Evolutionary conservation across 169 alveolate species (phyloP).

Genomic region (Eimeria sp.): DNA sequence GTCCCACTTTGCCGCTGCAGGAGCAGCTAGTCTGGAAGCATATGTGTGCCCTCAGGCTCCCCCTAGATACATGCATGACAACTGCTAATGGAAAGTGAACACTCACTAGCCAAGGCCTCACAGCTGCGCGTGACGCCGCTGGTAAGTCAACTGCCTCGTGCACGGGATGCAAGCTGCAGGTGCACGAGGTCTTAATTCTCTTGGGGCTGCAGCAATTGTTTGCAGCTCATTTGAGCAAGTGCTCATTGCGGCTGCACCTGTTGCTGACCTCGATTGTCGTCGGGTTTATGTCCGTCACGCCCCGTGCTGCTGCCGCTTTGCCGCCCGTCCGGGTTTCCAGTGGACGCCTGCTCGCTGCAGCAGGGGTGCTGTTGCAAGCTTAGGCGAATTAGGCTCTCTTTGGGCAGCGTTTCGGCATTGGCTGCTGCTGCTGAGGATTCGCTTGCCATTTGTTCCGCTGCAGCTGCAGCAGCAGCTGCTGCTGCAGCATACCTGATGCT

Average conservation of each 20-base stretch:
- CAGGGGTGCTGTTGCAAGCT: constrained; percentile 42
- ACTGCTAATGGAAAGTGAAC: neutral
- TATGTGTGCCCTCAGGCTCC: neutral
- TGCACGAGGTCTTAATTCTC: neutral
- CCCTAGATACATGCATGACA: neutral
- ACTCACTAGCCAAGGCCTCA: neutral
- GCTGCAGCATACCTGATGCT: constrained; percentile 73
- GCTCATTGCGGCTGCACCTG: neutral
- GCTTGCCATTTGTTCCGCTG: constrained; percentile 40
- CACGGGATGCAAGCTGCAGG: neutral
- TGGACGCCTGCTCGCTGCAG: constrained; percentile 66
- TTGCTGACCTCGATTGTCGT: neutral
- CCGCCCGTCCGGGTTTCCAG: constrained; percentile 29
- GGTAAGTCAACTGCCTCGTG: neutral
- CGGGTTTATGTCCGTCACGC: neutral
- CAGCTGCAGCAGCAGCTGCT: constrained; percentile 58
- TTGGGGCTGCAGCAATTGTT: constrained; percentile 1
- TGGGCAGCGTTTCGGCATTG: neutral
- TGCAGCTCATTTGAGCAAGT: neutral
- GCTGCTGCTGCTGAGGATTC: constrained; percentile 38
- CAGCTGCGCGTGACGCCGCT: neutral
- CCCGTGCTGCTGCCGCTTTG: constrained; percentile 69
- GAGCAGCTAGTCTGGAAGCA: constrained; percentile 22
- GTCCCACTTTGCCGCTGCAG: neutral
- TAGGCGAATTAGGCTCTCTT: neutral